Base-by-base conservation (phyloP, 805 yeast species). In the Cyberlindnera xishuangbannaensis region DNA sequence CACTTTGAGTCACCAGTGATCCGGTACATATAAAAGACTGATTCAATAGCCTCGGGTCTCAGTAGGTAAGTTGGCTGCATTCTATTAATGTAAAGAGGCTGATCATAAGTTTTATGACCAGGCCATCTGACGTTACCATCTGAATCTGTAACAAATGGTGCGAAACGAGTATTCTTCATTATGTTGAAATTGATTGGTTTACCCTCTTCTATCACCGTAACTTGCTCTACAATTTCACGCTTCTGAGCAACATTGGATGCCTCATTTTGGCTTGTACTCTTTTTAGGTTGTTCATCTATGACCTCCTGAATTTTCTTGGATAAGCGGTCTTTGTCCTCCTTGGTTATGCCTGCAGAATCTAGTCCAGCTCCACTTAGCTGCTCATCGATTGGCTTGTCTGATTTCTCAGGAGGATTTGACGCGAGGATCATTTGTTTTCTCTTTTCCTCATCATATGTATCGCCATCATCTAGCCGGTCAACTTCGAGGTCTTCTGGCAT, bases 21-120 rank as follows among this genome's bases (percentile, higher is more conserved):
- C 37, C 83, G 61, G 44, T 72, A 77, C 57, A 77, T 58, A 46
- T 71, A 67, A 43, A 72, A 72, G 4, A 79, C 62, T 0, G 82
- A 71, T 48, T 78, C 83, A 28, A 78, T 66, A 14, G 77, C 68
- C 47, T 76, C 79, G 0, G 84, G 80, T 15, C 81, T 62, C 15
- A 78, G 53, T n/a, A 71, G 52, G 39, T 63, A 72, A 28, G 59
- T 38, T 3, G 67, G 52, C 15, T 61, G 58, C 24, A 62, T 44
- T 43, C 51, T 50, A 17, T 62, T 44, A 12, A 64, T 55, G 47
- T 56, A 50, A 1, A 56, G 27, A 9, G 62, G 61, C 20, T 51
- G 51, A n/a, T 51, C 37, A 9, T 30, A 27, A 49, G 39, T 25
- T 2, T 23, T n/a, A 4, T 30, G 36, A 2, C 33, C 39, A 4